Base-by-base conservation (phyloP, 768 basidiomycete species). In the Mycena galopus region DNA sequence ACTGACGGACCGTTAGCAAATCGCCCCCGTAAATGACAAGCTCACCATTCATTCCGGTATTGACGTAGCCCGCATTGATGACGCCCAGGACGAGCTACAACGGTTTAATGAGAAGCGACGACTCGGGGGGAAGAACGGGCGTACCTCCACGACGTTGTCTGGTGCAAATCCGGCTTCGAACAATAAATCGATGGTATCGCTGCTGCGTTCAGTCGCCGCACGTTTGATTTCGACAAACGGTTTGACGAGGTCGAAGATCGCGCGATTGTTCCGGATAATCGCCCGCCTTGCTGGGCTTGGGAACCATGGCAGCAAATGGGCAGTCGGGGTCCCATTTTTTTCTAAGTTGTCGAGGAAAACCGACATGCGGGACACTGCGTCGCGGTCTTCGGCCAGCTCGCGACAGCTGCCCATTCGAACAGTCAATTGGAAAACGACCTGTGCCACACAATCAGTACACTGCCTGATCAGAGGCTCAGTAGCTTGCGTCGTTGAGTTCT, bases 351-450 rank as follows among this genome's bases (percentile, higher is more conserved):
- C 55, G 42, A 65, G 64, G 2, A 75, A 59, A n/a, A 62, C 29
- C 16, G 35, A 8, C n/a, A 76, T 50, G 3, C 53, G 44, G 19
- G 70, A 44, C 14, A 71, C 60, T 33, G 25, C 30, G 12, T 17
- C 39, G 1, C 2, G 23, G 53, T 74, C 60, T 19, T 64, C 55
- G 25, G 75, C 65, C 11, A 76, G 29, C 35, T 76, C 75, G 8
- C 33, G 19, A 63, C 74, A 74, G 23, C 62, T 50, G 17, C 35
- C 56, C 64, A 73, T 37, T 4, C 75, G 68, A 8, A 71, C 59
- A 14, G 69, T 74, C 55, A 75, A 5, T 51, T 76, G 68, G 59
- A 76, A 74, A 11, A 76, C 75, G 30, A 74, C 21, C 74, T 69
- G 37, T 8, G 32, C 10, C 39, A 21, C 14, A 21, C 29, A 30